These are phyloP conservation scores for Corniculantispora saksenae DNA, from an alignment of 2,329 filamentous ascomycete species.

Conservation along the genomic window DNA sequence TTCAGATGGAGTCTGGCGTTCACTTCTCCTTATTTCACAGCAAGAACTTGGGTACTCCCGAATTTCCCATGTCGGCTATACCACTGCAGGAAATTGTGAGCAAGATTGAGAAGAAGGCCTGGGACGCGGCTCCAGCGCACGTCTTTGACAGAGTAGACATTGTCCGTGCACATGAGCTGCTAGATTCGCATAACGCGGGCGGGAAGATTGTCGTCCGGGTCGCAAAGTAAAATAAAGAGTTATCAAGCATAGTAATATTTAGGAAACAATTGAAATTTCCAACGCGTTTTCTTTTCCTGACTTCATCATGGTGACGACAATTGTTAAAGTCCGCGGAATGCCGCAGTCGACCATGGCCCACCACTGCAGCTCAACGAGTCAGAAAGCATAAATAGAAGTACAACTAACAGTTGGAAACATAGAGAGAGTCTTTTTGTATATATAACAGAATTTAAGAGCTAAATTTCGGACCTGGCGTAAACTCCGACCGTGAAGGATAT, in stretches of 20 bases:
- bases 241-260: neutral
- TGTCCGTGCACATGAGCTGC: conserved; percentile 32
- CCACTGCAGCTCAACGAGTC: too few species aligned
- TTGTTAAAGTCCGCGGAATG: too few species aligned
- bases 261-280: neutral
- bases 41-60: conserved; percentile 36
- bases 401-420: too few species aligned
- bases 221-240: neutral
- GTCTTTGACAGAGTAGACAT: conserved; percentile 37
- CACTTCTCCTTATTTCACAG: conserved; percentile 48
- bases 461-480: neutral
- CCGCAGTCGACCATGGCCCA: too few species aligned
- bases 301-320: too few species aligned
- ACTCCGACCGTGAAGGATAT: neutral
- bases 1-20: conserved; percentile 46
- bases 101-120: conserved; percentile 37
- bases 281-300: too few species aligned
- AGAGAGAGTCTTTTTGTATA: neutral
- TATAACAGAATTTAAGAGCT: neutral
- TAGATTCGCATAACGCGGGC: conserved; percentile 35
- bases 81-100: conserved; percentile 39
- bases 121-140: conserved; percentile 35
- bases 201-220: conserved; percentile 38
- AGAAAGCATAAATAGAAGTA: too few species aligned
- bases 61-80: conserved; percentile 40